Conservation (phyloP, 1,139 yeast species). For the Debaryomycetaceae sp. region DNA sequence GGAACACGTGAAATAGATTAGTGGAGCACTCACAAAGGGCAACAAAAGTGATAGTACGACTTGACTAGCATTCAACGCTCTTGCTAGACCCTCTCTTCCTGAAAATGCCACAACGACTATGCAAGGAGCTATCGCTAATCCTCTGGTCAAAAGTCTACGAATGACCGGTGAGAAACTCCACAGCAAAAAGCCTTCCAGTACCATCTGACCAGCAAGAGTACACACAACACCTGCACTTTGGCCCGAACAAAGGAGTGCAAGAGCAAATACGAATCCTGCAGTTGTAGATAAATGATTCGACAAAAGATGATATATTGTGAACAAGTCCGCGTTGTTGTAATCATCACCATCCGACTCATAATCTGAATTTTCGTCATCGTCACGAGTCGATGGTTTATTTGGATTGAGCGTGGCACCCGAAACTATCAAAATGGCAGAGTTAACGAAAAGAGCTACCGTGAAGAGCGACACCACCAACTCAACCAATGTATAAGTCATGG, state of each 20-base stretch:
- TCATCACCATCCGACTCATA: slow-evolving; percentile 46
- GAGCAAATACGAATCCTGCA: slow-evolving; percentile 89
- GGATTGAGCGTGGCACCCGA: slow-evolving; percentile 68
- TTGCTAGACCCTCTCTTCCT: slow-evolving; percentile 84
- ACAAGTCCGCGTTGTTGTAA: slow-evolving; percentile 66
- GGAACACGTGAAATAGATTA: slow-evolving; percentile 77
- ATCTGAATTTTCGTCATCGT: slow-evolving; percentile 46
- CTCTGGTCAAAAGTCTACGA: slow-evolving; percentile 78
- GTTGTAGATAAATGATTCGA: slow-evolving; percentile 75
- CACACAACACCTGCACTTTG: slow-evolving; percentile 98
- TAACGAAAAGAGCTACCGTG: slow-evolving; percentile 76
- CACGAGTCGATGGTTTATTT: slow-evolving; percentile 20
- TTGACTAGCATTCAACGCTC: slow-evolving; percentile 79
- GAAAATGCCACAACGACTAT: slow-evolving; percentile 68
- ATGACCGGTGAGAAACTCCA: slow-evolving; percentile 88
- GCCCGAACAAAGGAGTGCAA: slow-evolving; percentile 92
- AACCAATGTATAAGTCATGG: slow-evolving; percentile 61
- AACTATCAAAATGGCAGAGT: slow-evolving; percentile 72
- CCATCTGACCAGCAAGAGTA: slow-evolving; percentile 95
- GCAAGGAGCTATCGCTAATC: slow-evolving; percentile 87
- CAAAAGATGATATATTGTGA: slow-evolving; percentile 77
- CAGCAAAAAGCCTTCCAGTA: slow-evolving; percentile 84
- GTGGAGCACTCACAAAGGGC: slow-evolving; percentile 89
- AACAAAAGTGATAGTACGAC: slow-evolving; percentile 80
- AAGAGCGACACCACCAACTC: slow-evolving; percentile 66